Conservation (phyloP, 1,284 basidiomycete genomes). For the Malassezia caprae region DNA sequence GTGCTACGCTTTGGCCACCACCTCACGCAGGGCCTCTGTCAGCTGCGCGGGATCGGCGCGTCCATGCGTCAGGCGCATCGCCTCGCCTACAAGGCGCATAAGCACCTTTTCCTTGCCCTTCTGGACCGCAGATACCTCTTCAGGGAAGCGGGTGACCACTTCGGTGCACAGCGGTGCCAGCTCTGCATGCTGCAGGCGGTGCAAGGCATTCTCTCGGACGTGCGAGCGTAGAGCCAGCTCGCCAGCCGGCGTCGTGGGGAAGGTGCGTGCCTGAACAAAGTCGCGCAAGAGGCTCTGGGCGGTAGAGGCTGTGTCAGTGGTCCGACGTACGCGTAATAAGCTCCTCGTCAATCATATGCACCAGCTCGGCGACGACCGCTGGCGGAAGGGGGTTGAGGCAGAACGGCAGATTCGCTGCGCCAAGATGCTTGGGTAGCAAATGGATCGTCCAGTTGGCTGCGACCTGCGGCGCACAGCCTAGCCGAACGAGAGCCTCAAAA, state of each 20-base stretch:
- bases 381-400: constrained; percentile 35
- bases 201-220: constrained; percentile 2
- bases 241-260: neutral
- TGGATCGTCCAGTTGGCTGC: constrained; percentile 67
- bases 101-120: constrained; percentile 70
- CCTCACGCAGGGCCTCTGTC: neutral
- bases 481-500: constrained; percentile 28
- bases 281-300: constrained; percentile 40
- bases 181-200: constrained; percentile 15
- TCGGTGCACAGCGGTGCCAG: constrained; percentile 54
- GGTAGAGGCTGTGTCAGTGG: constrained; percentile 18
- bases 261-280: constrained; percentile 18
- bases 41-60: constrained; percentile 56
- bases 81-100: constrained; percentile 75
- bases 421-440: constrained; percentile 32
- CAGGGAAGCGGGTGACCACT: constrained; percentile 61
- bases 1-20: constrained; percentile 1
- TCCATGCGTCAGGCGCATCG: constrained; percentile 75
- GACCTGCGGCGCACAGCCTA: constrained; percentile 39
- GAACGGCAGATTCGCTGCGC: constrained; percentile 27
- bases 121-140: constrained; percentile 61
- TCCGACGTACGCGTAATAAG: constrained; percentile 54
- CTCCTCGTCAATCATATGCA: constrained; percentile 63
- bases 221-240: constrained; percentile 1
- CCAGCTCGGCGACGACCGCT: constrained; percentile 62